Evolutionary conservation across 2,329 filamentous ascomycete species (phyloP).

Genomic region (Atkinsonella texensis): DNA sequence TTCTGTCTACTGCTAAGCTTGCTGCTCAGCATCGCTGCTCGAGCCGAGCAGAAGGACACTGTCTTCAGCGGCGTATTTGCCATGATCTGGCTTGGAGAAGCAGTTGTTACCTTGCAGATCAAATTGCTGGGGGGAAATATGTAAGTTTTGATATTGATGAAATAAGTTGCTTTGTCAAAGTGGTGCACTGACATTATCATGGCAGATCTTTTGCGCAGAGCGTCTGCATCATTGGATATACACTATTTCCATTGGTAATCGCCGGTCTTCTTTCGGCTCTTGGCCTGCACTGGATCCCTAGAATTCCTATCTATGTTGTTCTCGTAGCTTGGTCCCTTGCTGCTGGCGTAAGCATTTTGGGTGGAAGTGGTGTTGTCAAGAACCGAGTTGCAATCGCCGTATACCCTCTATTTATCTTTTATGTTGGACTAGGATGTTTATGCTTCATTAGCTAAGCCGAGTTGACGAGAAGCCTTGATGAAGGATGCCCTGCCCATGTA

Average conservation of each 20-base stretch:
- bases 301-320: conserved; percentile 83
- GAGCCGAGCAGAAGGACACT: conserved; percentile 66
- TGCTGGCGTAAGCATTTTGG: conserved; percentile 89
- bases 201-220: conserved; percentile 91
- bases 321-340: conserved; percentile 88
- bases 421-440: conserved; percentile 80
- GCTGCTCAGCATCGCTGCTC: conserved; percentile 73
- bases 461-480: no score
- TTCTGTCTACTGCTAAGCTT: conserved; percentile 86
- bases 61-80: conserved; percentile 97
- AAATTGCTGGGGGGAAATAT: conserved; percentile 94
- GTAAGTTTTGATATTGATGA: conserved; percentile 41
- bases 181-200: neutral
- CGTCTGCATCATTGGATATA: conserved; percentile 96
- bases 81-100: conserved; percentile 93
- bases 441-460: conserved; percentile 79
- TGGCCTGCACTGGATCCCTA: conserved; percentile 62
- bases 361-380: conserved; percentile 88
- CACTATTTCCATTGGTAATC: conserved; percentile 90
- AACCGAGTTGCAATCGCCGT: conserved; percentile 90
- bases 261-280: conserved; percentile 82
- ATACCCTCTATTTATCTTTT: conserved; percentile 91
- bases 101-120: conserved; percentile 94
- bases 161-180: neutral
- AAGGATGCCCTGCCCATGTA: neutral